Base-by-base conservation (phyloP, 768 basidiomycete species). In the Tricholoma sp. region DNA sequence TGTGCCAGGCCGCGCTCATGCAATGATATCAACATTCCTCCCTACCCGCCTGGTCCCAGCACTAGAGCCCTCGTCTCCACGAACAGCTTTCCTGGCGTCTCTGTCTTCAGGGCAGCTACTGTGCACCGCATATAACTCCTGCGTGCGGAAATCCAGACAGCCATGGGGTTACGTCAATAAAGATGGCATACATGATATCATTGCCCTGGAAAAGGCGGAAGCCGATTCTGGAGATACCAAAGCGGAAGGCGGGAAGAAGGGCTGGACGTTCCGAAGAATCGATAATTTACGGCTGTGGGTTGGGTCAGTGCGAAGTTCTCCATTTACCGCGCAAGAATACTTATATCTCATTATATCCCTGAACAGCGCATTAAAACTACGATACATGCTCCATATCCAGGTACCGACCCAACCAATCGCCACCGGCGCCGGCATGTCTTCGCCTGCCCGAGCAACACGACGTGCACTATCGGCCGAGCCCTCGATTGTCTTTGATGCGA, bases 81-180 rank as follows among this genome's bases (percentile, higher is more conserved):
- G 76, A 66, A 51, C 73, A 55, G 65, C 67, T 0, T 79, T 91
- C 61, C 75, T 90, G 2, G 67, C 72, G 2, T 76, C 75, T 4
- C 74, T 91, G 6, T 80, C 88, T 1, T 91, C 87, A 3, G 93
- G 94, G 0, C 88, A 92, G 63, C 70, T 91, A 8, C 79, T 95
- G 11, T 95, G 93, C 63, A 67, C 77, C 2, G 86, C 89, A 0
- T 94, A 93, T 72, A 96, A 95, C 68, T 70, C 80, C 10, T 87
- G 83, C 29, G 88, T 95, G 0, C 82, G 94, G 24, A 81, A 83
- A 57, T 93, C 91, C 7, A 83, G 82, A 48, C 83, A 88, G 60
- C 90, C 91, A 0, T 96, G 92, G 91, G 94, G 93, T 0, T 95
- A 86, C 69, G 87, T 95, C 55, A 88, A 80, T 58, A 71, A 78